Percentiles rank a stretch among this genome's conserved stretches.
Evolutionary conservation across 2,329 filamentous ascomycete genomes (phyloP).

Genomic region (Bisporella sp.): DNA sequence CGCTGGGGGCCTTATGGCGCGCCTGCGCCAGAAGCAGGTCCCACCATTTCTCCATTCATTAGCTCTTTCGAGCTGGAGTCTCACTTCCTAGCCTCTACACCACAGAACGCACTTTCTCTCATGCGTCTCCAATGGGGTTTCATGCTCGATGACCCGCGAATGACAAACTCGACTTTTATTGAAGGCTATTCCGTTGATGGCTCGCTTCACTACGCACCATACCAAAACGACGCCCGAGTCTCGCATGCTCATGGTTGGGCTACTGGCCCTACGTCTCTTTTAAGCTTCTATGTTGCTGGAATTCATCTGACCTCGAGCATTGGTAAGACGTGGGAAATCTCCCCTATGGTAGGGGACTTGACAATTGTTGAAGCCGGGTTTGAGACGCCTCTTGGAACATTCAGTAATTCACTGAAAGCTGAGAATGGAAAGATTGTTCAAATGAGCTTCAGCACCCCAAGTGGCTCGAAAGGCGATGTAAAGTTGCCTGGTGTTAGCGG

Average conservation of each 20-base stretch:
- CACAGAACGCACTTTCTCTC: slow-evolving; percentile 44
- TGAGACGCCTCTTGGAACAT: slow-evolving; percentile 29
- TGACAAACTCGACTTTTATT: slow-evolving; percentile 31
- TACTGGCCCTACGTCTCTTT: slow-evolving; percentile 24
- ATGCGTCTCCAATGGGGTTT: slow-evolving; percentile 51
- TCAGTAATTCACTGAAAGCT: slow-evolving; percentile 9
- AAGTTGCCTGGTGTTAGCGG: slow-evolving; percentile 3
- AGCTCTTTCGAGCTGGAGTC: slow-evolving; percentile 38
- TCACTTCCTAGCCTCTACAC: slow-evolving; percentile 35
- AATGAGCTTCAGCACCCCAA: slow-evolving; percentile 1
- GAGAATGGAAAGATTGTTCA: neutral
- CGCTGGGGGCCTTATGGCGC: slow-evolving; percentile 35
- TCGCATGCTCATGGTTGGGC: slow-evolving; percentile 31
- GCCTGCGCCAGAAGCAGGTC: slow-evolving; percentile 39
- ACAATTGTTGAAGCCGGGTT: slow-evolving; percentile 31
- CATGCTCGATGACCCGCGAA: slow-evolving; percentile 39
- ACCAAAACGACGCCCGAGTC: slow-evolving; percentile 27
- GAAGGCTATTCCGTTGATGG: slow-evolving; percentile 31
- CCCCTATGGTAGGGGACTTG: slow-evolving; percentile 29
- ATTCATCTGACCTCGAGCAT: slow-evolving; percentile 17
- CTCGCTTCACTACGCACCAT: slow-evolving; percentile 28
- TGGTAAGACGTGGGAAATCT: slow-evolving; percentile 24
- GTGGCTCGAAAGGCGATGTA: slow-evolving; percentile 2
- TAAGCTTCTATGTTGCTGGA: slow-evolving; percentile 23
- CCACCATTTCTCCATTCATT: slow-evolving; percentile 40